Percentiles rank a stretch among this genome's conserved stretches.
These are phyloP conservation scores for Delphinella strobiligena DNA, from an alignment of 2,329 filamentous ascomycete species.

Conservation along the genomic window DNA sequence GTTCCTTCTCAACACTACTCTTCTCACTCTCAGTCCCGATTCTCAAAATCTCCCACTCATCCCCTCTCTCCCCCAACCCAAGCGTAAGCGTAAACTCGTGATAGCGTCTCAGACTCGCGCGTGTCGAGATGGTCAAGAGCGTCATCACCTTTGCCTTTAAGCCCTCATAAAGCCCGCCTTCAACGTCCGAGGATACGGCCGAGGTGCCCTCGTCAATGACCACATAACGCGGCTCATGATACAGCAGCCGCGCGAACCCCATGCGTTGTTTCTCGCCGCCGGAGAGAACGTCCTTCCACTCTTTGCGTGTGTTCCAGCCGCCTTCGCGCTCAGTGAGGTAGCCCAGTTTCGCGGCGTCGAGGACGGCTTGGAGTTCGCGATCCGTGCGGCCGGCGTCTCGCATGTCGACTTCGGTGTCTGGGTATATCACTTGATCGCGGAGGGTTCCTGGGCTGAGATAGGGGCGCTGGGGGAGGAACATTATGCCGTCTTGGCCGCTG, in stretches of 20 bases:
- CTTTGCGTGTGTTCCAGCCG: constrained; percentile 91
- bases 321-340: constrained; percentile 88
- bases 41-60: constrained; percentile 82
- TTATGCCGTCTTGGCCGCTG: constrained; percentile 67
- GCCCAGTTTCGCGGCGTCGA: constrained; percentile 74
- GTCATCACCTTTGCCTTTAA: constrained; percentile 92
- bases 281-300: constrained; percentile 97
- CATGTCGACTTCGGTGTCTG: constrained; percentile 92
- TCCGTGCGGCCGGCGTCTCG: constrained; percentile 66
- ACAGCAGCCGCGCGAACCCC: constrained; percentile 78
- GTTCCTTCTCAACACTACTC: constrained; percentile 80
- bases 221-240: constrained; percentile 89
- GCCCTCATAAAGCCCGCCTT: constrained; percentile 83
- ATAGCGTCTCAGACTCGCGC: constrained; percentile 88
- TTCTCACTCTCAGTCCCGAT: constrained; percentile 93
- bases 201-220: constrained; percentile 94
- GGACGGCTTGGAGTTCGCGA: constrained; percentile 60
- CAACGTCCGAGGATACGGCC: constrained; percentile 87
- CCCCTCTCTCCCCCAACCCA: constrained; percentile 66
- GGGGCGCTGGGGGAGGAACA: constrained; percentile 92
- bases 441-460: constrained; percentile 88
- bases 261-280: constrained; percentile 96
- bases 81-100: constrained; percentile 85
- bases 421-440: constrained; percentile 95
- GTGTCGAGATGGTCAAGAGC: constrained; percentile 88